Conservation (phyloP, 768 basidiomycete species). For the Dioszegia hungarica region DNA sequence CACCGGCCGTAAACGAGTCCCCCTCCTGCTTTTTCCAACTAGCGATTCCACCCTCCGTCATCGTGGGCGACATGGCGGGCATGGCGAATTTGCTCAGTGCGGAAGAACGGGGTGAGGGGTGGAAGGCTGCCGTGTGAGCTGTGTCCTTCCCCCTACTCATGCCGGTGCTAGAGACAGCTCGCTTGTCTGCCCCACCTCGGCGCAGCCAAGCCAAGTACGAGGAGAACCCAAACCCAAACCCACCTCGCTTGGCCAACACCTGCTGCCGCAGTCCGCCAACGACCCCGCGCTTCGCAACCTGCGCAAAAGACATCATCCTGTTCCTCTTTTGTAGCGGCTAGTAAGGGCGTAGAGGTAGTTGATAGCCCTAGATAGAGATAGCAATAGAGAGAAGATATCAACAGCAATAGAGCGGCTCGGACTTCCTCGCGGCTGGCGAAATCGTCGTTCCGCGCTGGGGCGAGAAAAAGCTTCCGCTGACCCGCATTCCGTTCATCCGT, state of each 20-base stretch:
- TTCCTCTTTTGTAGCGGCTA: not conserved
- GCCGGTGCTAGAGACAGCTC: too few species aligned
- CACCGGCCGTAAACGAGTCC: slow-evolving; percentile 78
- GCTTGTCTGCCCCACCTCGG: too few species aligned
- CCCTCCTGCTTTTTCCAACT: slow-evolving; percentile 97
- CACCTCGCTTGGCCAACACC: slow-evolving; percentile 22
- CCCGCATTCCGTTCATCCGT: too few species aligned
- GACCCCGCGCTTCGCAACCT: slow-evolving; percentile 35
- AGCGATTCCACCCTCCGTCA: slow-evolving; percentile 98
- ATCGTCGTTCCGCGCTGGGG: not conserved
- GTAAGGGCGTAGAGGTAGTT: too few species aligned
- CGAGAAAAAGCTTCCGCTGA: too few species aligned
- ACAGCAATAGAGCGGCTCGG: too few species aligned
- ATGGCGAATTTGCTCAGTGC: slow-evolving; percentile 84
- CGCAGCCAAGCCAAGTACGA: too few species aligned
- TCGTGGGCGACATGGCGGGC: slow-evolving; percentile 99
- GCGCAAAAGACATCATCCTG: slow-evolving; percentile 43
- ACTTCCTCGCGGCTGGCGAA: not conserved
- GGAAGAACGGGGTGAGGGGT: slow-evolving; percentile 69
- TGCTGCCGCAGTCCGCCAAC: slow-evolving; percentile 29
- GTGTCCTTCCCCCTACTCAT: too few species aligned
- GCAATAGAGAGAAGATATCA: too few species aligned
- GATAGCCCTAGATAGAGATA: too few species aligned
- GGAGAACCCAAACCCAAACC: too few species aligned
- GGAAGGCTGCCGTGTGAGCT: slow-evolving; percentile 59